Evolutionary conservation across 2,329 filamentous ascomycete genomes (phyloP), one percentile per base, ranked within the genome.

Genomic region (Colletotrichum sp.): DNA sequence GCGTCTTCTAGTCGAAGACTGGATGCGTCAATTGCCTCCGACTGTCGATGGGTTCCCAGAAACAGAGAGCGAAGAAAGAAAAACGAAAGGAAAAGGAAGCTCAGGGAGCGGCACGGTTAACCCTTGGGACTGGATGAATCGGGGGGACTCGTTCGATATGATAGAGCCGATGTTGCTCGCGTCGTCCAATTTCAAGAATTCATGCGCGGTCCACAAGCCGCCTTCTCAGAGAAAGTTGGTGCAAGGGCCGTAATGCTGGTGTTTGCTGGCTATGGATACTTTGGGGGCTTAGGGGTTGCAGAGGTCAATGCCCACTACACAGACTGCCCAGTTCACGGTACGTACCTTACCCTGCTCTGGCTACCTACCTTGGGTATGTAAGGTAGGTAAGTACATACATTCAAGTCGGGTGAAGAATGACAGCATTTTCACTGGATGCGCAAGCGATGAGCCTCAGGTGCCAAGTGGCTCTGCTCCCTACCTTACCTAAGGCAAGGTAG

Each of bases 131-230:
- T 27, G 54, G 27, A 38, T 70, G 61, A 21, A 18, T 34, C 24
- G 51, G 29, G 34, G 21, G 55, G 61, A 18, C 27, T 8, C 31
- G 18, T 47, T 66, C 66, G 70, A 21, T 74, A 58, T 70, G 43
- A 54, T 33, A 61, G 59, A 51, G 66, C 65, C 61, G 47, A 74
- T 59, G 55, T 58, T 62, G 24, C 55, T 34, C 62, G 62, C 55
- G 73, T 69, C 70, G 68, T 75, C 62, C 74, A 76, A 76, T 76
- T 76, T 76, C 70, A 64, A 76, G 67, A 76, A 71, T 76, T 76
- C 71, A 76, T 76, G 75, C 75, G 59, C 72, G 69, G 69, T 73
- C 72, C 72, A 74, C 72, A 73, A 21, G 43, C 38, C 61, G 38
- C 66, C 47, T 66, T 31, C 54, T 58, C 34, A 54, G 63, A 74